These are phyloP conservation scores for Begonia masoniana DNA, from an alignment of 306 rosid genomes.

Conservation along the genomic window DNA sequence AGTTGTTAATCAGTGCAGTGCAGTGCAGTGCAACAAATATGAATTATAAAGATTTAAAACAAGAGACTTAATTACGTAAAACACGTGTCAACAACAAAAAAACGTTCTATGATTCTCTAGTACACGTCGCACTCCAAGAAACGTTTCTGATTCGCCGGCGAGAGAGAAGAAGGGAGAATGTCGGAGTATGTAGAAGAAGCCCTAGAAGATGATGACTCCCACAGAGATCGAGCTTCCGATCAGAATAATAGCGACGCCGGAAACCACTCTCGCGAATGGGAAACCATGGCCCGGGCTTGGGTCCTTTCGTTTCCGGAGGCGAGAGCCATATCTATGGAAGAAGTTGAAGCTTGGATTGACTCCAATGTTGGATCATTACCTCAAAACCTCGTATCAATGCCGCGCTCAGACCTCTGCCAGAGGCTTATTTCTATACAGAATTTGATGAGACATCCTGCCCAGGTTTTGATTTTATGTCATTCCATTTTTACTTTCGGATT, in stretches of 20 bases:
- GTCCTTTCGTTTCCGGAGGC: slow-evolving; percentile 65
- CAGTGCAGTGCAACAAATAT: too few species aligned
- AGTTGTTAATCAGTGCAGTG: too few species aligned
- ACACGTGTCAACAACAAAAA: too few species aligned
- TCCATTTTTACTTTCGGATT: neutral
- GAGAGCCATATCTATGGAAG: slow-evolving; percentile 60
- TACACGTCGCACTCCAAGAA: too few species aligned
- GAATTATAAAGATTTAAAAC: too few species aligned
- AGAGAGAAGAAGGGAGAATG: slow-evolving; percentile 19
- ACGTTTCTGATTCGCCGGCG: neutral
- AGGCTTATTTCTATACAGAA: slow-evolving; percentile 74
- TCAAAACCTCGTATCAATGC: slow-evolving; percentile 68
- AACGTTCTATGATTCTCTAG: too few species aligned
- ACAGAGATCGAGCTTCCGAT: slow-evolving; percentile 14
- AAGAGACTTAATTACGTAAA: too few species aligned
- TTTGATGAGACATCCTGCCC: slow-evolving; percentile 52
- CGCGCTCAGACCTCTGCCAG: slow-evolving; percentile 67
- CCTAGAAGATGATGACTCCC: slow-evolving; percentile 19
- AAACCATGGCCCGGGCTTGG: slow-evolving; percentile 96
- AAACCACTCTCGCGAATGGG: slow-evolving; percentile 74
- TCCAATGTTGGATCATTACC: slow-evolving; percentile 60
- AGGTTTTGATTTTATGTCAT: slow-evolving; percentile 15
- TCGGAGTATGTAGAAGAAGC: slow-evolving; percentile 24
- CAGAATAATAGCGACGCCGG: slow-evolving; percentile 18
- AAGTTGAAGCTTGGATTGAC: slow-evolving; percentile 90